phyloP scores from a whole-genome alignment of 139 green algal species.

The Pycnococcus provasolii region DNA sequence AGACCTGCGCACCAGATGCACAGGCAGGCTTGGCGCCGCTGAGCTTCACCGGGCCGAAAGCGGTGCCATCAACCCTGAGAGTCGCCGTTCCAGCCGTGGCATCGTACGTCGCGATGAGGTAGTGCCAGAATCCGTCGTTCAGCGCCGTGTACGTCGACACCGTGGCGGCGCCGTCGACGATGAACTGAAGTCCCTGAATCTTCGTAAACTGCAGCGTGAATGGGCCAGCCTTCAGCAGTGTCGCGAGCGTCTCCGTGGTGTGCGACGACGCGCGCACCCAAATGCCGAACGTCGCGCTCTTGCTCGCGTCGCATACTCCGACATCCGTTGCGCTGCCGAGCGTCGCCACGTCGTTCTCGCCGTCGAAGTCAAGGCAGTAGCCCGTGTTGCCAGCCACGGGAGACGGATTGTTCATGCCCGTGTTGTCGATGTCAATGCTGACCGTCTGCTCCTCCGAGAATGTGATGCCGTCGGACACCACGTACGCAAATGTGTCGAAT shows the following conservation, averaged over 20 bases:
- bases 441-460: slow-evolving; percentile 10
- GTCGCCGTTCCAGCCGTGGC: neutral
- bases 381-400: slow-evolving; percentile 12
- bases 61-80: neutral
- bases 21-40: neutral
- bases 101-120: slow-evolving; percentile 6
- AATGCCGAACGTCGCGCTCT: neutral
- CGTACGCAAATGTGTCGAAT: slow-evolving; percentile 18
- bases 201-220: slow-evolving; percentile 6
- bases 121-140: slow-evolving; percentile 13
- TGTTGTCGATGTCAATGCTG: slow-evolving; percentile 4
- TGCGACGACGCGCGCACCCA: slow-evolving; percentile 7
- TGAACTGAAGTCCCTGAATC: slow-evolving; percentile 1
- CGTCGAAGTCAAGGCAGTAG: slow-evolving; percentile 23
- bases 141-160: neutral
- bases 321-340: neutral
- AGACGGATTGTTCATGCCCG: neutral
- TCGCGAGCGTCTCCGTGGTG: neutral
- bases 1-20: no score
- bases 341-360: neutral
- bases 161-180: neutral
- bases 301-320: neutral
- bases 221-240: neutral
- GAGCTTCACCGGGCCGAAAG: neutral
- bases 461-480: slow-evolving; percentile 6